Conservation (phyloP, 306 rosid genomes). For the Alnus rubra region DNA sequence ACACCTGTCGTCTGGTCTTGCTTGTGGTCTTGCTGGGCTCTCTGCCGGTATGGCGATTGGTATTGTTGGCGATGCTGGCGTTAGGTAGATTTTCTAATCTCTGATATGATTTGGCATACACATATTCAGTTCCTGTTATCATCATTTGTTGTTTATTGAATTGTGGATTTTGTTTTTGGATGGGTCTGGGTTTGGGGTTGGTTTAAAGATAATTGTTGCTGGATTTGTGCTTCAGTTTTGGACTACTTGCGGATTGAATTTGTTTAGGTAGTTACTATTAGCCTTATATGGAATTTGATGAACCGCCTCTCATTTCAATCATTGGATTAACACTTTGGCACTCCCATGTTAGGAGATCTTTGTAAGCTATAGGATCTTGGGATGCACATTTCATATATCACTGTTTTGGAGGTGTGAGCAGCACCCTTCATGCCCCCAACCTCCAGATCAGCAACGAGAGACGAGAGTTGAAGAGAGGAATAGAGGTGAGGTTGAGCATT, state of each 20-base stretch:
- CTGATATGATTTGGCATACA: background rate
- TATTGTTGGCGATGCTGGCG: constrained; percentile 92
- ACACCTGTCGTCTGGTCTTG: constrained; percentile 88
- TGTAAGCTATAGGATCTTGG: no score
- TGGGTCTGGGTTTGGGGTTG: background rate
- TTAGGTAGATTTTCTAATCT: constrained; percentile 49
- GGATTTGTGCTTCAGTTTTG: background rate
- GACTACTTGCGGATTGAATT: background rate
- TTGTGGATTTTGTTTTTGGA: background rate
- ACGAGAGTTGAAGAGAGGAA: no score
- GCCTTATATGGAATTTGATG: background rate
- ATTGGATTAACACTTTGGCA: background rate
- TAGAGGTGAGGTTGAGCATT: no score
- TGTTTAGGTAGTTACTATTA: background rate
- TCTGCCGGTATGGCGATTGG: constrained; percentile 96
- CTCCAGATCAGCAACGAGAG: no score
- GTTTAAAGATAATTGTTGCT: background rate
- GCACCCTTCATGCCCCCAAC: no score
- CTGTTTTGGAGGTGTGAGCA: no score
- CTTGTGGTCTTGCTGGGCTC: constrained; percentile 85
- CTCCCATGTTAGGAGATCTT: background rate
- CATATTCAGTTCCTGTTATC: background rate
- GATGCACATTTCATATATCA: no score
- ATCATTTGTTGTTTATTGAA: background rate
- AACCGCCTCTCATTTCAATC: background rate